phyloP scores from a whole-genome alignment of 345 rosid genomes.

The Odontarrhena argentea region DNA sequence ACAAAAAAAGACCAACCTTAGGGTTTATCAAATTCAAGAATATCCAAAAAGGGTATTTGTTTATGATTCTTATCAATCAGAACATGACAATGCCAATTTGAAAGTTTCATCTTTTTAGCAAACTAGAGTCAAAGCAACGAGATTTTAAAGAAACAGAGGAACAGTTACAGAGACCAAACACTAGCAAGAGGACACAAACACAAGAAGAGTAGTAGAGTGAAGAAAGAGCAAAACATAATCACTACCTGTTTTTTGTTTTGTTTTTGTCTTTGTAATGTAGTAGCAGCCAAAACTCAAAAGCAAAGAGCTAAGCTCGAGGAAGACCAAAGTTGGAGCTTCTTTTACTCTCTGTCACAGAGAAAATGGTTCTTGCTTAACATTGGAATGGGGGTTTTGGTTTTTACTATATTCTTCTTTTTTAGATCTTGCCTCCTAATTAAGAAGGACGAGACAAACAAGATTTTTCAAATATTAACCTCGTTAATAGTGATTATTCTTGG shows the following conservation, averaged over 20 bases:
- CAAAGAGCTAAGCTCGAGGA: conserved; percentile 27
- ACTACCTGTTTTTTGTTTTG: conserved; percentile 25
- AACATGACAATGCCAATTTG: neutral
- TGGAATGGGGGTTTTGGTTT: conserved; percentile 24
- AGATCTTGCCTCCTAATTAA: conserved; percentile 32
- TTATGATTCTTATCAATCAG: neutral
- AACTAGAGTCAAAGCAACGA: conserved; percentile 6
- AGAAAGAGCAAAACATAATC: conserved; percentile 3
- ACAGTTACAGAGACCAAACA: conserved; percentile 7
- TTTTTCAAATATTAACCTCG: conserved; percentile 21
- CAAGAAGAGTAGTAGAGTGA: neutral
- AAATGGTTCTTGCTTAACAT: conserved; percentile 30
- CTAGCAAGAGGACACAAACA: conserved; percentile 3
- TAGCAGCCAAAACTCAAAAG: conserved; percentile 22
- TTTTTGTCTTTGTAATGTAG: conserved; percentile 23
- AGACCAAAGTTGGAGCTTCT: conserved; percentile 23
- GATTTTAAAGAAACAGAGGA: conserved; percentile 6
- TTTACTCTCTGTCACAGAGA: neutral
- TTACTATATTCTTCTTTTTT: conserved; percentile 37
- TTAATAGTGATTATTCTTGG: conserved; percentile 39
- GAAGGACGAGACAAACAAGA: conserved; percentile 19
- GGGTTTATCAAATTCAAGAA: neutral
- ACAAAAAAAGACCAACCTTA: conserved; percentile 8
- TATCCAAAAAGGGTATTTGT: neutral
- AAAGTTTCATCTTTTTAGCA: neutral